Evolutionary conservation across 2,329 filamentous ascomycete species (phyloP).

Genomic region (Daldinia sp.): DNA sequence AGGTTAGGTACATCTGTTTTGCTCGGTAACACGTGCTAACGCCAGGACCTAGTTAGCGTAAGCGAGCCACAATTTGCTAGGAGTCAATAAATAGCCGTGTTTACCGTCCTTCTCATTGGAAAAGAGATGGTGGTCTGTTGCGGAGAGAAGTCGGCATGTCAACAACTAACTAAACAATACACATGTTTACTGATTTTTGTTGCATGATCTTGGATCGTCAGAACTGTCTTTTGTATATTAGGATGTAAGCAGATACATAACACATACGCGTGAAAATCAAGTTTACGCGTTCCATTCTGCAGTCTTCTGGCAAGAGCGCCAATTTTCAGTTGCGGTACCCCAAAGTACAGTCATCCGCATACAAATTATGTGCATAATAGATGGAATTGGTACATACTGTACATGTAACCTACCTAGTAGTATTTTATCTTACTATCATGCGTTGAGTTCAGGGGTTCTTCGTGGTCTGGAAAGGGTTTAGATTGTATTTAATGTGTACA

Average conservation of each 20-base stretch:
- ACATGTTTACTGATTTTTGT: background rate
- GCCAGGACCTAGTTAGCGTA: background rate
- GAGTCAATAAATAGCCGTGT: slow-evolving; percentile 13
- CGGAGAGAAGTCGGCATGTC: background rate
- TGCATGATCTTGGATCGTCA: slow-evolving; percentile 2
- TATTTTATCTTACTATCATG: slow-evolving; percentile 21
- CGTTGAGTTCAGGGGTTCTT: slow-evolving; percentile 27
- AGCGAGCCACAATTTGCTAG: background rate
- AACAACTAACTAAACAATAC: slow-evolving; percentile 1
- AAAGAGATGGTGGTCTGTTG: background rate
- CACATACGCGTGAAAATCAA: slow-evolving; percentile 24
- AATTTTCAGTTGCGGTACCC: slow-evolving; percentile 22
- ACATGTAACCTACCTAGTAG: background rate
- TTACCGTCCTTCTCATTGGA: slow-evolving; percentile 1
- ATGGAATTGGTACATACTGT: slow-evolving; percentile 29
- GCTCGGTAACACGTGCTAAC: slow-evolving; percentile 4
- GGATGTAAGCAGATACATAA: background rate
- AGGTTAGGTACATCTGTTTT: background rate
- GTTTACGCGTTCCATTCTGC: slow-evolving; percentile 30
- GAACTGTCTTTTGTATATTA: background rate
- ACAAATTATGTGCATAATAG: slow-evolving; percentile 36
- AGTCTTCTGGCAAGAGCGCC: slow-evolving; percentile 30
- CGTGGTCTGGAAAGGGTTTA: slow-evolving; percentile 3
- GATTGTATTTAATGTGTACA: background rate
- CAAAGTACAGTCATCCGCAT: slow-evolving; percentile 16